phyloP scores from a whole-genome alignment of 2,329 filamentous ascomycete genomes.

The Helminthosporium solani region DNA sequence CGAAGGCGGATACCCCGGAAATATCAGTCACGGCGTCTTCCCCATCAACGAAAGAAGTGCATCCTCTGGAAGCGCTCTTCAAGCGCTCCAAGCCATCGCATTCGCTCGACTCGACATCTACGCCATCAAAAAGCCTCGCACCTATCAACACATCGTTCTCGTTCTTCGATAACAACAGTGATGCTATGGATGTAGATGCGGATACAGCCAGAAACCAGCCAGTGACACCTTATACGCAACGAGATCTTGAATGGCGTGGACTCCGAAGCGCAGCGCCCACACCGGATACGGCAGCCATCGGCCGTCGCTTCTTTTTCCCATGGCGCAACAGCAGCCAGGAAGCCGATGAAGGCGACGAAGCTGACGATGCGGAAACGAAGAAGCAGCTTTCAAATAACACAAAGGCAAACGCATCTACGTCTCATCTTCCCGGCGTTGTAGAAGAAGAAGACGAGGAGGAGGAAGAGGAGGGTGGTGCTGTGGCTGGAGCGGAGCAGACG shows the following conservation, averaged over 20 bases:
- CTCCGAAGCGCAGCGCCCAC: constrained; percentile 90
- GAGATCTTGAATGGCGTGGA: constrained; percentile 72
- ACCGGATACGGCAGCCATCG: constrained; percentile 83
- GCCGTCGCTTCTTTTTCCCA: constrained; percentile 59
- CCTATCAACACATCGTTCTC: constrained; percentile 65
- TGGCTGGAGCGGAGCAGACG: neutral
- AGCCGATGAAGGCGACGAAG: constrained; percentile 49
- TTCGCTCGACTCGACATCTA: constrained; percentile 23
- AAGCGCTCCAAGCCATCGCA: constrained; percentile 61
- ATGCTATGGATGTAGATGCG: constrained; percentile 43
- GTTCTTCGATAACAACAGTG: constrained; percentile 66
- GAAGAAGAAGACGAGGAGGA: constrained; percentile 33
- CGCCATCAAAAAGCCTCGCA: constrained; percentile 41
- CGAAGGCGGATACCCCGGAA: constrained; percentile 15
- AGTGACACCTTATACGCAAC: constrained; percentile 79
- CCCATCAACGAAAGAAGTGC: constrained; percentile 53
- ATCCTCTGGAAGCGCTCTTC: constrained; percentile 90
- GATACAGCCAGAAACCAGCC: constrained; percentile 49
- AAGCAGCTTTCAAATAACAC: constrained; percentile 34
- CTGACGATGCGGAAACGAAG: constrained; percentile 24
- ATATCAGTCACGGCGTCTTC: constrained; percentile 17
- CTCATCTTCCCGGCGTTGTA: constrained; percentile 18
- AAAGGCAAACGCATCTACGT: constrained; percentile 24
- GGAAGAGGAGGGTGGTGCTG: constrained; percentile 17
- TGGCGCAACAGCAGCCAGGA: constrained; percentile 44